phyloP scores from a whole-genome alignment of 192 early-diverging fungal genomes.

The Backusella tuberculispora region DNA sequence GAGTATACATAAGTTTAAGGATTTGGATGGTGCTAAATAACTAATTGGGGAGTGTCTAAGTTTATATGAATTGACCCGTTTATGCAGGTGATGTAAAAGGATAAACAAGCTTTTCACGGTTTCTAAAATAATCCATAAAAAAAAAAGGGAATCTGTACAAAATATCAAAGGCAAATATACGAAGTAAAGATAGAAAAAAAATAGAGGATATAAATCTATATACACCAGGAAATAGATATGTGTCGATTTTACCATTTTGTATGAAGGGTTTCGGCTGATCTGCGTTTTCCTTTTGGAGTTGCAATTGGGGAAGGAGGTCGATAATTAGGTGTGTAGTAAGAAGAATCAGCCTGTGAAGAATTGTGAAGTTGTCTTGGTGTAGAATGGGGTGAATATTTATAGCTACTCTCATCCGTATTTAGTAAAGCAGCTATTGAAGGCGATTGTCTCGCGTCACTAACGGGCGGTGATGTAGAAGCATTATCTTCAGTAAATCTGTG shows the following conservation, averaged over 20 bases:
- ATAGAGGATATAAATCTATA: conserved; percentile 11
- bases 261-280: conserved; percentile 9
- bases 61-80: background rate
- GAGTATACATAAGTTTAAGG: conserved; percentile 1
- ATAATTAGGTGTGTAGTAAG: conserved; percentile 13
- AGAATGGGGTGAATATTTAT: conserved; percentile 10
- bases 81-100: background rate
- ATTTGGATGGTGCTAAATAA: background rate
- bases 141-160: conserved; percentile 1
- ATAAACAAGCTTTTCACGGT: conserved; percentile 12
- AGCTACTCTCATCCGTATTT: background rate
- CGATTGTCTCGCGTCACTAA: conserved; percentile 35
- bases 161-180: conserved; percentile 13
- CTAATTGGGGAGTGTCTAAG: background rate
- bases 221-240: conserved; percentile 13
- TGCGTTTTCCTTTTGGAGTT: conserved; percentile 30
- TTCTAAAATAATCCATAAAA: conserved; percentile 11
- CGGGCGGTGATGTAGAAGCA: background rate
- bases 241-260: conserved; percentile 6
- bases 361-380: background rate
- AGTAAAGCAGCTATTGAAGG: conserved; percentile 39
- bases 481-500: background rate
- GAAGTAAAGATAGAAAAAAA: background rate
- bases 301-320: conserved; percentile 33
- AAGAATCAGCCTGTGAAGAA: background rate